Conservation (phyloP, 148 eudicot species). For the Rhododendron simsii region DNA sequence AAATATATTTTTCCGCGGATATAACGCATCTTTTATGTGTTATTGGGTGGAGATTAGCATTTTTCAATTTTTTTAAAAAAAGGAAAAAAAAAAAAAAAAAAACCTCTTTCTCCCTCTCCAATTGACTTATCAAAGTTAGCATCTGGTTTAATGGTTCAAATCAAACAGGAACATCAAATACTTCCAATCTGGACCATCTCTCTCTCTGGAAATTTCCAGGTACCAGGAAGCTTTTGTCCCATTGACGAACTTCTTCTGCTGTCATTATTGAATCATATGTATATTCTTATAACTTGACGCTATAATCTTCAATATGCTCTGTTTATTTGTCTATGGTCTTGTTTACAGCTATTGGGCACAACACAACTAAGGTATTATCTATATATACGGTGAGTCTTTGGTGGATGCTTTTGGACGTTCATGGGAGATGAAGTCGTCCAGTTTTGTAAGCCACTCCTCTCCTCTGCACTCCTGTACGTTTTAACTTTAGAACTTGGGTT, state of each 20-base stretch:
- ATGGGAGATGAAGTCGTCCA: constrained; percentile 3
- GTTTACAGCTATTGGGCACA: neutral
- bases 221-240: neutral
- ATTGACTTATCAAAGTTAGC: neutral
- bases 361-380: neutral
- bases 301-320: neutral
- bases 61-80: too few relatives aligned
- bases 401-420: neutral
- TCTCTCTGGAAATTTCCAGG: neutral
- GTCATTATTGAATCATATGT: neutral
- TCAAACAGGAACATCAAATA: neutral
- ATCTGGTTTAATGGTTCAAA: neutral
- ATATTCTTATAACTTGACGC: neutral
- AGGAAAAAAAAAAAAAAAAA: too few relatives aligned
- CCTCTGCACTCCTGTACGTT: neutral
- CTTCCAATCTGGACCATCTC: neutral
- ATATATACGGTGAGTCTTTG: neutral
- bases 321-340: neutral
- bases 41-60: too few relatives aligned
- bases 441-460: neutral
- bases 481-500: neutral
- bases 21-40: too few relatives aligned
- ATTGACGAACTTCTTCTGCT: too few relatives aligned
- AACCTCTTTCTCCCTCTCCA: neutral
- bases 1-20: too few relatives aligned